These are phyloP conservation scores for Cinchona pubescens DNA, from an alignment of 257 asterid species.

Conservation along the genomic window DNA sequence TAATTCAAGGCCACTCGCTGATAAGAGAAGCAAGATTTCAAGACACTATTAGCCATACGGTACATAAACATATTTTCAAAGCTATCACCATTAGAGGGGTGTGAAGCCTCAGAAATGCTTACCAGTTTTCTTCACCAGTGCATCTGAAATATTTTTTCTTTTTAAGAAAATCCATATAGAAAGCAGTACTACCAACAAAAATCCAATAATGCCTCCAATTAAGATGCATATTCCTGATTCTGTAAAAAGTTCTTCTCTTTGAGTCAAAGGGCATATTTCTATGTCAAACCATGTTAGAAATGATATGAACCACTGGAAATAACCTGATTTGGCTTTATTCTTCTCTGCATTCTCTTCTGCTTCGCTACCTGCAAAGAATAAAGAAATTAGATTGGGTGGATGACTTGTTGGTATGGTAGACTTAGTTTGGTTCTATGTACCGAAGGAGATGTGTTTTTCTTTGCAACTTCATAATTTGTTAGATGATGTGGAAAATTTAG, in stretches of 20 bases:
- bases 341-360: too few species aligned
- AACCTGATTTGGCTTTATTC: neutral
- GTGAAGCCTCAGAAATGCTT: neutral
- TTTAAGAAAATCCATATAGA: slow-evolving; percentile 5
- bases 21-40: neutral
- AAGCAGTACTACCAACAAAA: neutral
- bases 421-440: too few species aligned
- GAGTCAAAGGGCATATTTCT: neutral
- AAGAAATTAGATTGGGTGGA: too few species aligned
- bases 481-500: too few species aligned
- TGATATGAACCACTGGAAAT: neutral
- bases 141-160: slow-evolving; percentile 3
- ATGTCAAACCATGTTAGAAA: neutral
- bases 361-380: too few species aligned
- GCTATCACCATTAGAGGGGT: neutral
- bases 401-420: too few species aligned
- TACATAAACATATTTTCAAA: too few species aligned
- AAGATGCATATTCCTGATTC: slow-evolving; percentile 11
- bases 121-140: slow-evolving; percentile 15
- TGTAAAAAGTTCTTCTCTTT: neutral
- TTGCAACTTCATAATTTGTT: too few species aligned
- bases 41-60: neutral
- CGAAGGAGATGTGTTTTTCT: too few species aligned
- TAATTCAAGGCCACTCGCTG: slow-evolving; percentile 3
- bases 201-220: slow-evolving; percentile 13